These are phyloP conservation scores for Flaveria robusta DNA, from an alignment of 129 eudicot species.

Conservation along the genomic window DNA sequence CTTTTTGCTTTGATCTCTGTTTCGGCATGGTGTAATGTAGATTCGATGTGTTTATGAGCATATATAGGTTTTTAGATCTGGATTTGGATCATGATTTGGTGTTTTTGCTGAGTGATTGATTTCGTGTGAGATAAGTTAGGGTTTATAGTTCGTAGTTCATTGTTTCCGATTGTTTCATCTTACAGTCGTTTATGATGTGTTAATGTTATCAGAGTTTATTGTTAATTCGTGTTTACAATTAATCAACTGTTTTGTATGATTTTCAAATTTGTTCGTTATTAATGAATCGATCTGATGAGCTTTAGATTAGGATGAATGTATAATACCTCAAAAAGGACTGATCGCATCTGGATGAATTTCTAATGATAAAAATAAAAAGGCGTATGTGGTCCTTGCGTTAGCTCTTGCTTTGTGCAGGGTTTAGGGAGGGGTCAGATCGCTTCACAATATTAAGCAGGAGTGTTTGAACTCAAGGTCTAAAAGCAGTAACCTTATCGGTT, in stretches of 20 bases:
- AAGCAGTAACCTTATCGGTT: too few species aligned
- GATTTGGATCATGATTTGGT: neutral
- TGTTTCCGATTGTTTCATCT: neutral
- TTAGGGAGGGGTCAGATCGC: too few species aligned
- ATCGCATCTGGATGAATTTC: conserved; percentile 8
- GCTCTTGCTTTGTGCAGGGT: too few species aligned
- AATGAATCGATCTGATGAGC: neutral
- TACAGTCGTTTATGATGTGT: neutral
- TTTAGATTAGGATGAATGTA: neutral
- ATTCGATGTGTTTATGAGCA: neutral
- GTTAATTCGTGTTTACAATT: neutral
- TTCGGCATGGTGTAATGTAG: neutral
- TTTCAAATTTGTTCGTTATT: neutral
- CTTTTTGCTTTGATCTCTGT: neutral
- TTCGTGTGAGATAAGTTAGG: neutral
- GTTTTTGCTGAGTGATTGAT: neutral
- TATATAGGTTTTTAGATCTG: conserved; percentile 7
- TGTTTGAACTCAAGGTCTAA: too few species aligned
- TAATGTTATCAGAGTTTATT: neutral
- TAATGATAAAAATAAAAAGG: too few species aligned
- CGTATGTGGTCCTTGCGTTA: too few species aligned
- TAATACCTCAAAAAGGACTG: neutral
- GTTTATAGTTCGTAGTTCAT: neutral
- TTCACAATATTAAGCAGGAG: too few species aligned
- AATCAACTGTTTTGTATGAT: neutral